Conservation (phyloP, 257 asterid genomes). For the Penstemon eatonii region DNA sequence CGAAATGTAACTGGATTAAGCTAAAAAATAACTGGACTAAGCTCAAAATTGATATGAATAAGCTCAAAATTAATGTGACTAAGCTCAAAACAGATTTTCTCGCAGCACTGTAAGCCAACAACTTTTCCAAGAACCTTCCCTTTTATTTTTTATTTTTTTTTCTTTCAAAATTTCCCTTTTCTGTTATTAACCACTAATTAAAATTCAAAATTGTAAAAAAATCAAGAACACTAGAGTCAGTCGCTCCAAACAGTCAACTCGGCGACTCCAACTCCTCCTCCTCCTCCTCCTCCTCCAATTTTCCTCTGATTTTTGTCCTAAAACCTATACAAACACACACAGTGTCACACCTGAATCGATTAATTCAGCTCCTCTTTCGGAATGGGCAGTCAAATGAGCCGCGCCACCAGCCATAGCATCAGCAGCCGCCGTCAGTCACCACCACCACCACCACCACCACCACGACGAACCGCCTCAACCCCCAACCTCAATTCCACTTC, state of each 20-base stretch:
- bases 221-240: neutral
- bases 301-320: neutral
- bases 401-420: constrained; percentile 31
- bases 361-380: constrained; percentile 8
- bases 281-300: neutral
- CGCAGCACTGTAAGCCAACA: neutral
- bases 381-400: constrained; percentile 69
- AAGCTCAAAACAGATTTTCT: neutral
- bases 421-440: constrained; percentile 25
- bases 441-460: constrained; percentile 22
- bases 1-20: no score
- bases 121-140: constrained; percentile 23
- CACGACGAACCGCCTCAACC: constrained; percentile 25
- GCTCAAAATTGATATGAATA: no score
- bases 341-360: neutral
- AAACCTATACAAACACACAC: neutral
- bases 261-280: neutral
- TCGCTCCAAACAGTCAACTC: constrained; percentile 14
- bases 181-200: neutral
- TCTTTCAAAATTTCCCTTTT: neutral
- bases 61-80: no score
- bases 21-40: no score
- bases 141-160: neutral
- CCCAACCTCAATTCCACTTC: constrained; percentile 26
- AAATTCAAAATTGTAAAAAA: constrained; percentile 15